Percentiles rank a stretch among this genome's conserved stretches.
Conservation (phyloP, 805 yeast genomes). For the Aciculoconidium aculeatum region DNA sequence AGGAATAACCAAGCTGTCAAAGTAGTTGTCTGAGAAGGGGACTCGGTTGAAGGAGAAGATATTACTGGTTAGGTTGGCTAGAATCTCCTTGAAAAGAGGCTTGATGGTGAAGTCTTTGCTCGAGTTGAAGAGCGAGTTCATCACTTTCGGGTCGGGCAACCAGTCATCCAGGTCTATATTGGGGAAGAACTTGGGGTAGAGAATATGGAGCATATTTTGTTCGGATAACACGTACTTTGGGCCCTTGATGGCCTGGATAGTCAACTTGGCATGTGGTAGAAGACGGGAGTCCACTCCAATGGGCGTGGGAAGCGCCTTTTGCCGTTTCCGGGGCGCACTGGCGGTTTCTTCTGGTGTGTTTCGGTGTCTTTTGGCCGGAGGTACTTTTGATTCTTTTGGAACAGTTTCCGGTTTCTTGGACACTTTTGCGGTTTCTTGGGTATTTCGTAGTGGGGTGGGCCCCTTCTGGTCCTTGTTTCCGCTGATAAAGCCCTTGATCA, state of each 20-base stretch:
- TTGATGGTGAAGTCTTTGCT: conserved; percentile 12
- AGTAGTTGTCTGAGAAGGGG: conserved; percentile 16
- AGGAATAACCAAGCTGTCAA: conserved; percentile 26
- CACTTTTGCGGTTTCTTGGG: too few species aligned
- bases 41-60: conserved; percentile 25
- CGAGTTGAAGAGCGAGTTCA: conserved; percentile 12
- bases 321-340: too few species aligned
- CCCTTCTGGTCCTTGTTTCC: too few species aligned
- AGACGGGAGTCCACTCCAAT: conserved; percentile 33
- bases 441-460: too few species aligned
- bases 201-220: conserved; percentile 38
- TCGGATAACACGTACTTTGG: conserved; percentile 29
- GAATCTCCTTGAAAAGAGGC: conserved; percentile 16
- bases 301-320: too few species aligned
- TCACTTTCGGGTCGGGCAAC: conserved; percentile 19
- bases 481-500: conserved; percentile 13
- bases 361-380: too few species aligned
- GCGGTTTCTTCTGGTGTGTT: too few species aligned
- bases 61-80: conserved; percentile 13
- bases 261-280: conserved; percentile 31
- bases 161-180: conserved; percentile 38
- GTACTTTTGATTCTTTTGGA: too few species aligned
- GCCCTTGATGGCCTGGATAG: conserved; percentile 39
- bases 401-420: too few species aligned
- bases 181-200: conserved; percentile 40